These are phyloP conservation scores for Cajanus cajan DNA, from an alignment of 306 rosid genomes.

Conservation along the genomic window DNA sequence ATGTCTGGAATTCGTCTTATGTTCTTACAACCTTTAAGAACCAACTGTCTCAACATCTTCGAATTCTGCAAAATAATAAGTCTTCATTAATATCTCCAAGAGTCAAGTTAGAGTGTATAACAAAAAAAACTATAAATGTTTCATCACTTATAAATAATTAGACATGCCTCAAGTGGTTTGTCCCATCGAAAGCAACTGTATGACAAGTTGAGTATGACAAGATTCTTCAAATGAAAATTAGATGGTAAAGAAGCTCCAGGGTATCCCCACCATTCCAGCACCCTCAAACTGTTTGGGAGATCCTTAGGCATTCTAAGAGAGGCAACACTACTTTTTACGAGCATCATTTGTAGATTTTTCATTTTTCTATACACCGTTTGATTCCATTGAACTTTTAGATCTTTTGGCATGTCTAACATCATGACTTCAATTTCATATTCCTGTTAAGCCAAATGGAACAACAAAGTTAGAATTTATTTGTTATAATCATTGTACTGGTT, in stretches of 20 bases:
- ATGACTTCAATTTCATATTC: background rate
- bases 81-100: background rate
- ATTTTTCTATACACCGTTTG: background rate
- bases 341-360: too few relatives aligned
- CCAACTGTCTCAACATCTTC: too few relatives aligned
- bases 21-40: too few relatives aligned
- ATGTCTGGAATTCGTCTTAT: too few relatives aligned
- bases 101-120: background rate
- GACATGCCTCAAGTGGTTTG: background rate
- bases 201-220: constrained; percentile 1
- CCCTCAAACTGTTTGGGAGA: too few relatives aligned
- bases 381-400: background rate
- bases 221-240: background rate
- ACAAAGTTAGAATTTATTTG: background rate
- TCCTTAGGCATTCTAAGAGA: too few relatives aligned
- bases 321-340: too few relatives aligned
- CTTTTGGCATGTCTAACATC: background rate
- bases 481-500: background rate
- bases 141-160: background rate
- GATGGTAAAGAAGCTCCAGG: background rate
- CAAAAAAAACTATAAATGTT: background rate
- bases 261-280: too few relatives aligned
- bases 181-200: background rate
- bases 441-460: background rate
- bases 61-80: background rate